These are phyloP conservation scores for Agrostemma githago DNA, from an alignment of 148 eudicot species.

Conservation along the genomic window DNA sequence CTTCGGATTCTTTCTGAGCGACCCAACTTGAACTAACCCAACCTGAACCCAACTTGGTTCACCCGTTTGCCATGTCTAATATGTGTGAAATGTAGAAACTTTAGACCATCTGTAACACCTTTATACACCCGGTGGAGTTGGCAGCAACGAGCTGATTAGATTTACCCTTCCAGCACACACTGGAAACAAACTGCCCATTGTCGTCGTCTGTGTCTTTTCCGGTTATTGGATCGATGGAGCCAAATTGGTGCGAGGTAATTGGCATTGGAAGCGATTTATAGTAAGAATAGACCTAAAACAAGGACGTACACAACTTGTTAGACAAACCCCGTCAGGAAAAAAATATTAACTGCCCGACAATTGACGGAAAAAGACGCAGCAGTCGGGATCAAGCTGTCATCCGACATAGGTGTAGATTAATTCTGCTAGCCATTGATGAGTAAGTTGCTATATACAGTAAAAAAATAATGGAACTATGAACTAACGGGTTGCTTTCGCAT, in stretches of 20 bases:
- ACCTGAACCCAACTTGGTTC: no score
- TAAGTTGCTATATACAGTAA: no score
- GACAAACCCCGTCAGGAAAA: not conserved
- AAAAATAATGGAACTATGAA: no score
- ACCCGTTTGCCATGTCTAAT: constrained; percentile 3
- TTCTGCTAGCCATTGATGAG: no score
- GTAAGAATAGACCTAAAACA: constrained; percentile 82
- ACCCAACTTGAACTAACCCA: no score
- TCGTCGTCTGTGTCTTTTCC: constrained; percentile 82
- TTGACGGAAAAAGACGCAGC: not conserved
- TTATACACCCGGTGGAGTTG: constrained; percentile 84
- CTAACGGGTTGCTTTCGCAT: no score
- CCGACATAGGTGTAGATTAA: not conserved
- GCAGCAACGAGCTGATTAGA: constrained; percentile 86
- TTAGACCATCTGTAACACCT: constrained; percentile 75
- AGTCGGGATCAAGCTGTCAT: not conserved
- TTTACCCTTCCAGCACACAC: constrained; percentile 88
- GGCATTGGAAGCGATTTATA: constrained; percentile 87
- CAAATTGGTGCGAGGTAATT: constrained; percentile 82
- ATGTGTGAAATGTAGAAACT: not conserved
- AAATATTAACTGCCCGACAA: not conserved
- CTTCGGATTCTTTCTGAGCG: no score
- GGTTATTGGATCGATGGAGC: constrained; percentile 80
- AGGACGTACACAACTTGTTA: constrained; percentile 15
- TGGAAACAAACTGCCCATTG: constrained; percentile 89